Evolutionary conservation across 805 yeast species (phyloP).

Genomic region (Candida anglica): DNA sequence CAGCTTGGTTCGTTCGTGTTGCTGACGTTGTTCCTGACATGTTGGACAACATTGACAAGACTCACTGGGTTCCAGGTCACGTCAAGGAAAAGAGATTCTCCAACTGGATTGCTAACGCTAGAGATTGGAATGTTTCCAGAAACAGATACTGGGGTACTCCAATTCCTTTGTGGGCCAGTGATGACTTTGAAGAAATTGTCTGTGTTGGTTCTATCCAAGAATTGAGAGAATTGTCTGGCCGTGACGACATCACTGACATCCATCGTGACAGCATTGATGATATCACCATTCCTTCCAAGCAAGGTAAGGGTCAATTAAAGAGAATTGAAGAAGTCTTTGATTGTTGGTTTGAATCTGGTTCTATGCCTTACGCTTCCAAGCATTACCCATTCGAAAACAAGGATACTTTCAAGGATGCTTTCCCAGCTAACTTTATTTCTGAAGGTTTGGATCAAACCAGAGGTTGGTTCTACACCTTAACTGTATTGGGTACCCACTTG

Average conservation of each 20-base stretch:
- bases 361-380: constrained; percentile 97
- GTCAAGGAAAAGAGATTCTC: constrained; percentile 94
- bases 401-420: constrained; percentile 62
- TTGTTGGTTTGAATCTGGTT: constrained; percentile 99
- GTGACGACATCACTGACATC: constrained; percentile 74
- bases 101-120: constrained; percentile 97
- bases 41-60: constrained; percentile 77
- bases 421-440: constrained; percentile 97
- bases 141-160: constrained; percentile 99
- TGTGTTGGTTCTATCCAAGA: constrained; percentile 91
- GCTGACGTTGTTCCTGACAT: constrained; percentile 84
- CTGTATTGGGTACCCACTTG: constrained; percentile 92
- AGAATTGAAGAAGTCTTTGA: constrained; percentile 98
- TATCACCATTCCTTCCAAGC: constrained; percentile 86
- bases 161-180: constrained; percentile 95
- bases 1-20: constrained; percentile 97
- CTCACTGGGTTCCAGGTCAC: constrained; percentile 91
- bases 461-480: constrained; percentile 98
- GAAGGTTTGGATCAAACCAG: constrained; percentile 99
- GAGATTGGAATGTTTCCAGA: constrained; percentile 99
- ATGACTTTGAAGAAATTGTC: constrained; percentile 86
- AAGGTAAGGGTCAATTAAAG: constrained; percentile 81
- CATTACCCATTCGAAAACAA: constrained; percentile 94
- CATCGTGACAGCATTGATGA: constrained; percentile 93
- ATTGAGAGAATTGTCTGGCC: constrained; percentile 81